Evolutionary conservation across 2,329 filamentous ascomycete genomes (phyloP).

Genomic region (Drechslera avenae): DNA sequence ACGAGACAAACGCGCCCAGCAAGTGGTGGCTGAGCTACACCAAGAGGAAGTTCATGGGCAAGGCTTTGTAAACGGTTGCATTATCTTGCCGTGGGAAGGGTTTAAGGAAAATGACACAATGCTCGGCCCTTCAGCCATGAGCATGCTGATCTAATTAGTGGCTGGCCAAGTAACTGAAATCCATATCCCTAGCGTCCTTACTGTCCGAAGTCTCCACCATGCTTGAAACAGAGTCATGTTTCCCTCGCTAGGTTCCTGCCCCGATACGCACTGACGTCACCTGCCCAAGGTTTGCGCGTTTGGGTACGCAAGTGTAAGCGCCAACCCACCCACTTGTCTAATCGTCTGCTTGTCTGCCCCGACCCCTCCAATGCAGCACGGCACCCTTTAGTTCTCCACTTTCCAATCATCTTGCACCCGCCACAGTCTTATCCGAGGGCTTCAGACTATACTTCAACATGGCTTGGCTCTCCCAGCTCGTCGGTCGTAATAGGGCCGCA

Average conservation of each 20-base stretch:
- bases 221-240: background rate
- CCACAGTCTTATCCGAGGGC: background rate
- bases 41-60: slow-evolving; percentile 99
- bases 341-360: background rate
- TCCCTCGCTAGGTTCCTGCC: background rate
- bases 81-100: no score
- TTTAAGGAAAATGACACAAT: background rate
- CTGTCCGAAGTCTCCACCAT: background rate
- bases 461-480: background rate
- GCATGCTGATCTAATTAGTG: background rate
- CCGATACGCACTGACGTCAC: slow-evolving; percentile 1
- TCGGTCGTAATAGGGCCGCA: background rate
- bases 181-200: background rate
- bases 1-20: slow-evolving; percentile 66
- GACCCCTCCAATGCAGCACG: background rate
- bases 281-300: slow-evolving; percentile 1
- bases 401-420: background rate
- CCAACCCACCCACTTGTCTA: no score
- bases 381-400: background rate
- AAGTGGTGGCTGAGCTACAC: slow-evolving; percentile 98
- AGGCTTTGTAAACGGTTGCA: slow-evolving; percentile 54
- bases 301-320: slow-evolving; percentile 9
- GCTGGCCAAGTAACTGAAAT: background rate
- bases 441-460: background rate
- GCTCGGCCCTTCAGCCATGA: no score